Evolutionary conservation across 1,284 basidiomycete species (phyloP).

Genomic region (Tilletia indica): DNA sequence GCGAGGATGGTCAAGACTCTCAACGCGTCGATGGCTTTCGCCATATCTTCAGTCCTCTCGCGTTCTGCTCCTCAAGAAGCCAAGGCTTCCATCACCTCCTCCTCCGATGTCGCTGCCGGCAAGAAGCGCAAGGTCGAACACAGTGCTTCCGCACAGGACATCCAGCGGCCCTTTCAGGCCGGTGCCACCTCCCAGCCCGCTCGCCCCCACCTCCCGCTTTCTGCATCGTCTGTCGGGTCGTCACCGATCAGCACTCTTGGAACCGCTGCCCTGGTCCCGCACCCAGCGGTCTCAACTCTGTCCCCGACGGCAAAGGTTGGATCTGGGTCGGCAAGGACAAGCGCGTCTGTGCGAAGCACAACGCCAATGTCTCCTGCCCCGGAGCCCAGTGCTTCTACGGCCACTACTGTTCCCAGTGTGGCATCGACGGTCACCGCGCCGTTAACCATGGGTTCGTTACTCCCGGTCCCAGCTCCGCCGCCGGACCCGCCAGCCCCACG

Average conservation of each 20-base stretch:
- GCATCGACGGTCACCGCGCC: background rate
- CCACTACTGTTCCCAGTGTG: slow-evolving; percentile 5
- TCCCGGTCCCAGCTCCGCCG: no score
- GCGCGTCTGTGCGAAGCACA: background rate
- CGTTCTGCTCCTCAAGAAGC: no score
- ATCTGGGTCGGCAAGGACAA: background rate
- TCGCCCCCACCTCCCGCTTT: background rate
- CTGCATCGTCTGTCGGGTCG: background rate
- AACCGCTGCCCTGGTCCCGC: background rate
- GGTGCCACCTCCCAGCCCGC: background rate
- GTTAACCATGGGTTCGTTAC: background rate
- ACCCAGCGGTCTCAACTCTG: background rate
- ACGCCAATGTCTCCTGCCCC: background rate
- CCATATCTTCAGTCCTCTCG: no score
- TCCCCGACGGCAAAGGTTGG: background rate
- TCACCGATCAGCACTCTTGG: background rate
- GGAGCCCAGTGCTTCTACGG: background rate
- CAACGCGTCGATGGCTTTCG: no score
- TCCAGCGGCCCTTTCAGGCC: background rate
- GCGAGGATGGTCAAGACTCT: no score
- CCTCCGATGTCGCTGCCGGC: background rate
- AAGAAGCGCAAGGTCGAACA: background rate
- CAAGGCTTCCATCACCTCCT: background rate
- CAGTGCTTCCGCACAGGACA: background rate
- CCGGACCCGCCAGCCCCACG: background rate